Base-by-base conservation (phyloP, 2,329 filamentous ascomycete species). In the Cercospora zeina region DNA sequence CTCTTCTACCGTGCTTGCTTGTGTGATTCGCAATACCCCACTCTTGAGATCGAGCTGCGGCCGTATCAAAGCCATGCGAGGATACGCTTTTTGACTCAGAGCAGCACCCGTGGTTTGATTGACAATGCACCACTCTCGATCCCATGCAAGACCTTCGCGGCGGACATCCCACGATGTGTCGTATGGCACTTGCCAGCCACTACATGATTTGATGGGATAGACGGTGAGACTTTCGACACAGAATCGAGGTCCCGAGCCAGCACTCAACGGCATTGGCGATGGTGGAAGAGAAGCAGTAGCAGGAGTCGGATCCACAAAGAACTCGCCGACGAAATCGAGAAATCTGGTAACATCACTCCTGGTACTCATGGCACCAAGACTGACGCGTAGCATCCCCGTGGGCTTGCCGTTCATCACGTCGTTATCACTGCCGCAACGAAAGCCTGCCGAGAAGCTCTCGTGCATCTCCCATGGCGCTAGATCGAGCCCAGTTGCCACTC, bases 171-270 rank as follows among this genome's bases (percentile, higher is more conserved):
- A 99, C 13, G 81, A 72, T 7, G 78, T 78, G 1, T 80, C 82
- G 0, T 77, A 65, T 1, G 91, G 88, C 31, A 97, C 81, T 36
- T 80, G 79, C 74, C 89, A 96, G 0, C 90, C 90, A 14, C 87
- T 90, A 70, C 95, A 97, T 73, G 92, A 96, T 76, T 99, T 99
- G 72, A 99, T 93, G 0, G 95, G 95, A 71, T 92, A 99, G 0
- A 97, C 84, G 5, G 77, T 78, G 14, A 83, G 67, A 59, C 77
- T 80, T 62, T 82, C 79, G 56, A 83, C 76, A 63, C 78, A 75
- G 61, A 80, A 71, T 13, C 64, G 61, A 5, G 67, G 58, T 3
- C 33, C 27, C 4, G 42, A 24, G 6, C 63, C 58, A 11, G 56
- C 49, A 11, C 16, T 31, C 1, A 59, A 24, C 3, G 62, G 16